These are phyloP conservation scores for Sclerotiophoma versabilis DNA, from an alignment of 2,329 filamentous ascomycete species.

Conservation along the genomic window DNA sequence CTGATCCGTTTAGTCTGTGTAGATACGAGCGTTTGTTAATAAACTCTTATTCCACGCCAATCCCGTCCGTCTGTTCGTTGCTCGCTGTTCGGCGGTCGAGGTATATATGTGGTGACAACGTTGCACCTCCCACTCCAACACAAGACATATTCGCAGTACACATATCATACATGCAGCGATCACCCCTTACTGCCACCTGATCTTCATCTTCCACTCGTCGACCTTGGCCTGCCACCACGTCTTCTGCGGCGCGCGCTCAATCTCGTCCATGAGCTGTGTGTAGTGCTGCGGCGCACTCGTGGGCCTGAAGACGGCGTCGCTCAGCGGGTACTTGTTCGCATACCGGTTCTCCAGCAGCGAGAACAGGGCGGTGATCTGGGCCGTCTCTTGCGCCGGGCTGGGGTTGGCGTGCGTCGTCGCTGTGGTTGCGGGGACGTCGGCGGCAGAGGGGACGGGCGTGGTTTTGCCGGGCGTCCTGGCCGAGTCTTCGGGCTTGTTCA, in stretches of 20 bases:
- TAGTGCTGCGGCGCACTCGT: conserved; percentile 47
- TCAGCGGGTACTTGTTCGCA: conserved; percentile 49
- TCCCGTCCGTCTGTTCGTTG: no score
- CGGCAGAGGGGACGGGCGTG: conserved; percentile 12
- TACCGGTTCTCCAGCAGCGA: conserved; percentile 67
- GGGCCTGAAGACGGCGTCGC: conserved; percentile 40
- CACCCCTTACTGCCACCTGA: conserved; percentile 38
- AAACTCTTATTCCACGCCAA: no score
- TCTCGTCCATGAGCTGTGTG: conserved; percentile 45
- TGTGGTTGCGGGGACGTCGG: conserved; percentile 15
- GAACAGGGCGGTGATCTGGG: conserved; percentile 65
- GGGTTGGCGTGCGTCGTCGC: conserved; percentile 16
- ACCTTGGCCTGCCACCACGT: conserved; percentile 45
- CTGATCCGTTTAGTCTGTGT: not conserved
- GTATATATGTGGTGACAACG: no score
- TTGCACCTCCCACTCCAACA: no score
- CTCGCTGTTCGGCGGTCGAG: no score
- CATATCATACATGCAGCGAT: not conserved
- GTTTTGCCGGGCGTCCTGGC: conserved; percentile 4
- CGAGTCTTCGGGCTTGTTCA: conserved; percentile 25
- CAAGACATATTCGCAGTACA: not conserved
- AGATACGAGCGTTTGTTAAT: no score
- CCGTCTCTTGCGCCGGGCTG: conserved; percentile 46
- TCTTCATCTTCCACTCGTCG: conserved; percentile 49
- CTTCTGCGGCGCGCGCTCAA: conserved; percentile 45